Percentiles rank a stretch among this genome's conserved stretches.
Conservation (phyloP, 495 filamentous ascomycete species). For the Hyaloscypha finlandica region DNA sequence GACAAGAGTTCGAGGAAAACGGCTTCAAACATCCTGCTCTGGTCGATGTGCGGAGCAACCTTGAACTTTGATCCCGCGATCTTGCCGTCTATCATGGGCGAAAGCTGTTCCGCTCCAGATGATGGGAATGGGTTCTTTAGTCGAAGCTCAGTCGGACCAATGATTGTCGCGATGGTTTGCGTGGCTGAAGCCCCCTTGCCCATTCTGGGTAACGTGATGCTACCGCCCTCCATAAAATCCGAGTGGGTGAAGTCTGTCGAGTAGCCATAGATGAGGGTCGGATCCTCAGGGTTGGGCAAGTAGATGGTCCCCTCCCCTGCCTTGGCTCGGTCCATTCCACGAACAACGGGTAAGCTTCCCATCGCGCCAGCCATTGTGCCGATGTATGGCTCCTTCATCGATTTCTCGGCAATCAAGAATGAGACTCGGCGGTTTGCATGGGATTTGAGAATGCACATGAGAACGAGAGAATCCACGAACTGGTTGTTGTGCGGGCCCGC, state of each 20-base stretch:
- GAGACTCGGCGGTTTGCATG: conserved; percentile 21
- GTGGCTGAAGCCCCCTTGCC: too few relatives aligned
- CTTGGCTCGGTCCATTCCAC: conserved; percentile 86
- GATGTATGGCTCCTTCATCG: conserved; percentile 11
- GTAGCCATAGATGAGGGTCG: conserved; percentile 73
- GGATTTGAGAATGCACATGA: conserved; percentile 20
- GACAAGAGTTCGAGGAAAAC: conserved; percentile 76
- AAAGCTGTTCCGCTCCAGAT: too few relatives aligned
- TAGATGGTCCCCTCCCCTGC: conserved; percentile 77
- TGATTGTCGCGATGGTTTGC: too few relatives aligned
- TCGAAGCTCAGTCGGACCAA: too few relatives aligned
- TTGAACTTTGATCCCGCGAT: conserved; percentile 71
- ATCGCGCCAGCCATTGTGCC: conserved; percentile 3
- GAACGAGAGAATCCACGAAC: conserved; percentile 27
- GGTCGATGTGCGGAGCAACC: conserved; percentile 88
- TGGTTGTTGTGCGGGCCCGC: background rate
- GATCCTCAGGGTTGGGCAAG: conserved; percentile 74
- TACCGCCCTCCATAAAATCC: conserved; percentile 72
- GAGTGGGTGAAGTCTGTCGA: conserved; percentile 73
- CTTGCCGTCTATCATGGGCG: conserved; percentile 57
- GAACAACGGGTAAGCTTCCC: conserved; percentile 61
- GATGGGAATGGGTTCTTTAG: too few relatives aligned
- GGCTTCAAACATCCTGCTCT: conserved; percentile 84
- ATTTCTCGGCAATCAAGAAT: conserved; percentile 24
- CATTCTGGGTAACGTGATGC: conserved; percentile 78